These are phyloP conservation scores for Coemansia sp. DNA, from an alignment of 192 early-diverging fungal genomes.

Conservation along the genomic window DNA sequence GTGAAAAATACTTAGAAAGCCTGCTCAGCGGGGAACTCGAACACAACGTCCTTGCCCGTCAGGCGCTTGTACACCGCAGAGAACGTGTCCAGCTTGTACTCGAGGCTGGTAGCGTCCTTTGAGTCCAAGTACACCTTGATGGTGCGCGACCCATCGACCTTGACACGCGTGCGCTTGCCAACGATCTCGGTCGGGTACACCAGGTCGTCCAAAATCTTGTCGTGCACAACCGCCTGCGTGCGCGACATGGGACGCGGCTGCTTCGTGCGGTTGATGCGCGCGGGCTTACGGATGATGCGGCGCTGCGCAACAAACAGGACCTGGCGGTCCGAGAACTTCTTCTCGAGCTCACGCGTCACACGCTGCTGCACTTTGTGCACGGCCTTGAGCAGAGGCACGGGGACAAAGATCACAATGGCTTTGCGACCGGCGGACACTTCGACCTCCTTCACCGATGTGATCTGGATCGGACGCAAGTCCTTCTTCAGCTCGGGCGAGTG, in stretches of 20 bases:
- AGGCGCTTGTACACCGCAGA: slow-evolving; percentile 91
- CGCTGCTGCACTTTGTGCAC: slow-evolving; percentile 96
- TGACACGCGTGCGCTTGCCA: slow-evolving; percentile 96
- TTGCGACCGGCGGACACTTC: slow-evolving; percentile 93
- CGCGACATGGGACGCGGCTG: slow-evolving; percentile 95
- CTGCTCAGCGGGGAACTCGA: slow-evolving; percentile 85
- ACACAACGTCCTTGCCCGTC: slow-evolving; percentile 97
- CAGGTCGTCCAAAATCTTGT: slow-evolving; percentile 94
- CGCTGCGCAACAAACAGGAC: slow-evolving; percentile 93
- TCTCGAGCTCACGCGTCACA: slow-evolving; percentile 98
- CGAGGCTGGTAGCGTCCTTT: slow-evolving; percentile 95
- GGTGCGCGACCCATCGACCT: slow-evolving; percentile 89
- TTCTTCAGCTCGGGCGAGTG: slow-evolving; percentile 96
- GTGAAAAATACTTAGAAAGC: slow-evolving; percentile 29
- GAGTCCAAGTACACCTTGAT: slow-evolving; percentile 97
- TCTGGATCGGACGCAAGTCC: slow-evolving; percentile 93
- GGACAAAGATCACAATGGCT: slow-evolving; percentile 96
- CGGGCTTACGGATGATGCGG: slow-evolving; percentile 92
- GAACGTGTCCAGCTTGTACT: slow-evolving; percentile 99
- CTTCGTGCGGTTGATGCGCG: slow-evolving; percentile 82
- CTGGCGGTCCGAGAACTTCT: slow-evolving; percentile 99
- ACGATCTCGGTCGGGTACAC: slow-evolving; percentile 99
- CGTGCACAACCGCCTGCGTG: slow-evolving; percentile 95
- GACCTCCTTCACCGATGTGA: slow-evolving; percentile 95
- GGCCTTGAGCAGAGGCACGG: slow-evolving; percentile 89